Base-by-base conservation (phyloP, 2,329 filamentous ascomycete species). In the Periconia macrospinosa region DNA sequence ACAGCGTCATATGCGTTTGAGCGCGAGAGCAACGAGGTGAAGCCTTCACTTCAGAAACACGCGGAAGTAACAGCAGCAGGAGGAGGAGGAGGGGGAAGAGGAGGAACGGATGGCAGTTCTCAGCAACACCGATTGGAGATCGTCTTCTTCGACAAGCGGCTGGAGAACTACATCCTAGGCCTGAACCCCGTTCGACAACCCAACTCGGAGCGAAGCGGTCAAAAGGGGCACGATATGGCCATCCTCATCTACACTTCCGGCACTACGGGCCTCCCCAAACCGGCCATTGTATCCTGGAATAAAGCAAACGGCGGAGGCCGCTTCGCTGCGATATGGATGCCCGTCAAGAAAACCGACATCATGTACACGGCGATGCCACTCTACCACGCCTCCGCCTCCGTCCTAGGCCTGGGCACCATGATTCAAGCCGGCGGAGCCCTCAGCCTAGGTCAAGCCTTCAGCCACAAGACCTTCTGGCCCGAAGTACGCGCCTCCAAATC, bases 201-300 rank as follows among this genome's bases (percentile, higher is more conserved):
- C 10, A 59, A 73, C 43, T 60, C 64, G 10, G 56, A 56, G 18
- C 68, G 70, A 40, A 55, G 54, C 19, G 50, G 54, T 33, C 68
- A 71, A 35, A 63, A 59, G 40, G 35, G 53, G 19, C 57, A 57
- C 49, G 59, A 62, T 55, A 70, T 73, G 69, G 70, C 66, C 18
- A 68, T 68, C 61, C 61, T 74, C n/a, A 71, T 75, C 40, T 75
- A 73, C 55, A 76, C 73, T 8, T 70, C 66, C 7, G 73, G 73
- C 18, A 75, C 65, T 3, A 75, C 69, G 6, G 73, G 70, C 1
- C 61, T 74, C 11, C 71, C 69, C 7, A 75, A 76, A 51, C 65
- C 68, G 3, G 70, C 72, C 2, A 50, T 72, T 15, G 59, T 73
- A 58, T 52, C 56, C 19, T 71, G 65, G 68, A 56, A 52, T 20